phyloP scores from a whole-genome alignment of 1,284 basidiomycete genomes.

The Takashimella koratensis region DNA sequence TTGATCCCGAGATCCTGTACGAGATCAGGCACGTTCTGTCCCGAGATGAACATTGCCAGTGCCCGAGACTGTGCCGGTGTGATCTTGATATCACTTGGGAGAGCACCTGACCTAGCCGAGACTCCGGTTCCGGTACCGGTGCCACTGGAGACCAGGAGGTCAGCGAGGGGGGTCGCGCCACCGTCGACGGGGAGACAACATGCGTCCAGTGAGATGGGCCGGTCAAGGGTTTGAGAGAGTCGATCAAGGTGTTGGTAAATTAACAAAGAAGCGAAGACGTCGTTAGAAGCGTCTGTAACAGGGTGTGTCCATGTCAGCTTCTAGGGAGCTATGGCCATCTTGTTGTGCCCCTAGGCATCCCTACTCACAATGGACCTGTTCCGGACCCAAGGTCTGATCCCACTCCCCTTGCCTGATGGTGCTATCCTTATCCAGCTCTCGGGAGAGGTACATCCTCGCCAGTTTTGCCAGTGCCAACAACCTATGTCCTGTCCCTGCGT shows the following conservation, averaged over 20 bases:
- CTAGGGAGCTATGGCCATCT: background rate
- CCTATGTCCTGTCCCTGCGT: conserved; percentile 20
- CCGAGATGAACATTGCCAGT: conserved; percentile 18
- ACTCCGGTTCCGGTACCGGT: no score
- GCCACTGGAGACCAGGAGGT: no score
- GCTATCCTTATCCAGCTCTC: conserved; percentile 34
- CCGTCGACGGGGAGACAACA: conserved; percentile 1
- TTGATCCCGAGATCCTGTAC: conserved; percentile 16
- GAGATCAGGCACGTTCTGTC: conserved; percentile 16
- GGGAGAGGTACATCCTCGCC: conserved; percentile 33
- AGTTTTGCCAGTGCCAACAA: conserved; percentile 45
- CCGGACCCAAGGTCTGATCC: conserved; percentile 23
- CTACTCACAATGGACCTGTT: conserved; percentile 45
- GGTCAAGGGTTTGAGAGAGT: conserved; percentile 14
- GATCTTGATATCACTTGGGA: background rate
- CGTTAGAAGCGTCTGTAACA: conserved; percentile 47
- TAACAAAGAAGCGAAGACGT: conserved; percentile 44
- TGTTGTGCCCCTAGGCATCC: background rate
- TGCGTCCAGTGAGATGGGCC: conserved; percentile 14
- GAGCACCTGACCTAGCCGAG: no score
- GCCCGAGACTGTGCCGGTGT: conserved; percentile 20
- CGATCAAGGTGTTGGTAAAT: conserved; percentile 25
- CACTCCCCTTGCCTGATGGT: conserved; percentile 42
- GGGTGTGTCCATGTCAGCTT: background rate
- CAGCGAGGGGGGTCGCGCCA: no score